Evolutionary conservation across 2,329 filamentous ascomycete genomes (phyloP).

Genomic region (Parascedosporium putredinis): DNA sequence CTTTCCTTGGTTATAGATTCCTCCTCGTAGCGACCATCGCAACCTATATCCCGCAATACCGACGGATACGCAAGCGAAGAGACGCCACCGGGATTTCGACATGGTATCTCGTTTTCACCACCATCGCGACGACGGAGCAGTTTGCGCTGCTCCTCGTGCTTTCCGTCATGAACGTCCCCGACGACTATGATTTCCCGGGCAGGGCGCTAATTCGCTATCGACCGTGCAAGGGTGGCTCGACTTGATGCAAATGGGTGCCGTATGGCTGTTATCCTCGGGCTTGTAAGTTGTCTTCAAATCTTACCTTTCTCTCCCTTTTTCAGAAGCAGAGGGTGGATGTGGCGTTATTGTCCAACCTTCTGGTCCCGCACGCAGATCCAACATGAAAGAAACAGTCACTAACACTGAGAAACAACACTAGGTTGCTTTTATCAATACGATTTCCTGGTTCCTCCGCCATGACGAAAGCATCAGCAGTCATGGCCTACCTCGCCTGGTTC

Average conservation of each 20-base stretch:
- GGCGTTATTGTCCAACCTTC: too few species aligned
- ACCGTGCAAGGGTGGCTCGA: conserved; percentile 7
- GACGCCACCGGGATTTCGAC: conserved; percentile 5
- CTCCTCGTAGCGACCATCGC: conserved; percentile 3
- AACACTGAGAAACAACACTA: neutral
- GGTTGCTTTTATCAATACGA: neutral
- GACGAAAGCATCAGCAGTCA: conserved; percentile 4
- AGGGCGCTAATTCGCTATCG: conserved; percentile 1
- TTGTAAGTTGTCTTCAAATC: too few species aligned
- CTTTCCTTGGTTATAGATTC: too few species aligned
- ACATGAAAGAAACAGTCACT: neutral
- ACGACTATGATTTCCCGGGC: conserved; percentile 4
- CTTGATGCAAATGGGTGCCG: conserved; percentile 1
- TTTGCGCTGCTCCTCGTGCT: conserved; percentile 4
- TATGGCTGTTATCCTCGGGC: conserved; percentile 2
- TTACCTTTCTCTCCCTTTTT: neutral
- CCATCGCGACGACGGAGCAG: conserved; percentile 4
- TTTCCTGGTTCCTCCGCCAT: conserved; percentile 1
- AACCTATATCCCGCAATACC: conserved; percentile 5
- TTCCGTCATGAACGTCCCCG: neutral
- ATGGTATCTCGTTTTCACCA: conserved; percentile 6
- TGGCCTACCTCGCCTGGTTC: conserved; percentile 5
- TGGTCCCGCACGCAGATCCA: too few species aligned
- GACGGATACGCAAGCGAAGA: neutral
- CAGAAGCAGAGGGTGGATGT: neutral